These are phyloP conservation scores for Aspergillus heteromorphus DNA, from an alignment of 495 filamentous ascomycete genomes.

Conservation along the genomic window DNA sequence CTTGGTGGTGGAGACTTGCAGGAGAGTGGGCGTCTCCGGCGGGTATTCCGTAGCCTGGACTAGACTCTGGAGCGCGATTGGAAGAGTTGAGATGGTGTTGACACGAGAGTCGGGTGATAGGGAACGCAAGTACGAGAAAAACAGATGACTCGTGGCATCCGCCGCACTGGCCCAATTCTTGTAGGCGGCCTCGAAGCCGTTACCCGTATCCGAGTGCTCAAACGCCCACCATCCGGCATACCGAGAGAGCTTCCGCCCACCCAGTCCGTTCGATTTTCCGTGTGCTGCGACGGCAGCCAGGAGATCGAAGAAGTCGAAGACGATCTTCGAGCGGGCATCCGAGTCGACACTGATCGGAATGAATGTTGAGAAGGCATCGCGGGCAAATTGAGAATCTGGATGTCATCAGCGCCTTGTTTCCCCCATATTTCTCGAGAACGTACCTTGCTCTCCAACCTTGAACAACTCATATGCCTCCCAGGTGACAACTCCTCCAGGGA, in stretches of 20 bases:
- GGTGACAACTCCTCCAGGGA: constrained; percentile 86
- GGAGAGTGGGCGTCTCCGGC: constrained; percentile 68
- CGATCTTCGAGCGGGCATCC: constrained; percentile 77
- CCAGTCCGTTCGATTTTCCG: constrained; percentile 88
- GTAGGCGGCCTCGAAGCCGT: constrained; percentile 95
- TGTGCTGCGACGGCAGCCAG: constrained; percentile 76
- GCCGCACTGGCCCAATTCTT: constrained; percentile 86
- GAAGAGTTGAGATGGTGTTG: constrained; percentile 74
- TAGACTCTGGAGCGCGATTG: constrained; percentile 83
- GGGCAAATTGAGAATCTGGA: constrained; percentile 83
- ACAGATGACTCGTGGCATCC: constrained; percentile 92
- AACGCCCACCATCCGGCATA: constrained; percentile 99
- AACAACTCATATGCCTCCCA: constrained; percentile 98
- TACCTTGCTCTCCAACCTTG: constrained; percentile 90
- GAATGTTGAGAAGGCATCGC: constrained; percentile 92
- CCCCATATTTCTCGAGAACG: neutral
- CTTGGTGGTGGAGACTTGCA: constrained; percentile 76
- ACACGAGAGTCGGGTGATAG: constrained; percentile 70
- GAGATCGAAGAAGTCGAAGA: constrained; percentile 95
- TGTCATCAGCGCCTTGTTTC: constrained; percentile 1
- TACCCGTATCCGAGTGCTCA: constrained; percentile 76
- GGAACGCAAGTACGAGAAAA: constrained; percentile 94
- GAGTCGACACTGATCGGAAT: constrained; percentile 93
- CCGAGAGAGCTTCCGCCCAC: constrained; percentile 87
- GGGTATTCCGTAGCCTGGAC: constrained; percentile 94